A percentile compares a stretch with the other conserved stretches of the same genome.
Conservation (phyloP, 163 green algal genomes). For the Scenedesmus sp. region DNA sequence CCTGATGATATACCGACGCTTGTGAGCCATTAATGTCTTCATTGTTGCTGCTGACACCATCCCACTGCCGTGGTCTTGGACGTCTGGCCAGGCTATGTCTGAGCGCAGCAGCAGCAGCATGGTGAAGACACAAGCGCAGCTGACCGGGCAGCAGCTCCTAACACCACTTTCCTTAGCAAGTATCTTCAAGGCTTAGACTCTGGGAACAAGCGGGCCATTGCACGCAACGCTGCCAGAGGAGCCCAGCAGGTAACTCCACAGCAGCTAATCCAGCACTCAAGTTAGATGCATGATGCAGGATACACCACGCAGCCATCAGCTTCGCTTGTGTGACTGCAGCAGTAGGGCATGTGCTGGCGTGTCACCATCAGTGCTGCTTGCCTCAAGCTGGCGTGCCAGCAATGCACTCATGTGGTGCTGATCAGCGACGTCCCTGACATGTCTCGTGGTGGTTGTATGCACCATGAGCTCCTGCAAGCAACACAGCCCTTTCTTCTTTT, state of each 20-base stretch:
- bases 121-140: background rate
- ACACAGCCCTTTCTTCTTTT: background rate
- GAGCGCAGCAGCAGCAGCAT: background rate
- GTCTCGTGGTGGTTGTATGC: background rate
- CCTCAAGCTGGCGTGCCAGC: background rate
- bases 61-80: background rate
- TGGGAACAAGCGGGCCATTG: conserved; percentile 46
- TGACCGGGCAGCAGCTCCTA: conserved; percentile 26
- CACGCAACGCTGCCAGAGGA: conserved; percentile 47
- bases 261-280: background rate
- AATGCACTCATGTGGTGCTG: background rate
- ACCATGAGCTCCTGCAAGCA: background rate
- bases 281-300: background rate
- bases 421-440: background rate
- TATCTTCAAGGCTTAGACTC: conserved; percentile 44
- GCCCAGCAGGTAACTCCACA: conserved; percentile 44
- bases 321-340: background rate
- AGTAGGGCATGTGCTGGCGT: background rate
- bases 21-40: too few relatives aligned
- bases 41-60: too few relatives aligned
- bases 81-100: background rate
- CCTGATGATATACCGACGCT: too few relatives aligned
- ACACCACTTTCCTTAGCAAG: conserved; percentile 42
- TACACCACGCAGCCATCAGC: background rate
- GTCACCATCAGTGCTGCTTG: background rate